Evolutionary conservation across 225 moss, liverwort and hornwort genomes (phyloP).

Genomic region (Anthoceros angustus): DNA sequence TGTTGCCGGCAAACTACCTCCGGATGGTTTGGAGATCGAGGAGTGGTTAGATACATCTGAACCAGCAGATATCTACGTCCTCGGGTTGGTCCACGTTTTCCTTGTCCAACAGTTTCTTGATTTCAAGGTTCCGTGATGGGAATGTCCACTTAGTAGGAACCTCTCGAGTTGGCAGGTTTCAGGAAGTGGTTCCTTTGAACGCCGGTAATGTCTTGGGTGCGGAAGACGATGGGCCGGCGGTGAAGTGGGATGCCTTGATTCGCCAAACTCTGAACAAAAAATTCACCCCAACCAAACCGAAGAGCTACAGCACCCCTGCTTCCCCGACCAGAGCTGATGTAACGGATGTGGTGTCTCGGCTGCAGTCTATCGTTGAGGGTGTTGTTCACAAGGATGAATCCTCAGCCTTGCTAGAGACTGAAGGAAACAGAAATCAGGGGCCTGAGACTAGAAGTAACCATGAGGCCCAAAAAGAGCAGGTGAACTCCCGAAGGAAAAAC

Average conservation of each 20-base stretch:
- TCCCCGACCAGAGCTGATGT: constrained; percentile 28
- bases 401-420: not conserved
- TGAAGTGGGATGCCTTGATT: constrained; percentile 72
- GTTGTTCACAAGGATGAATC: not conserved
- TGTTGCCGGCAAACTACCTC: constrained; percentile 74
- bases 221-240: constrained; percentile 74
- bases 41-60: constrained; percentile 59
- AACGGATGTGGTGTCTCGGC: not conserved
- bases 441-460: not conserved
- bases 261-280: constrained; percentile 49
- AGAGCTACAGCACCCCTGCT: constrained; percentile 50
- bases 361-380: not conserved
- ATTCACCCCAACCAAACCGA: constrained; percentile 15
- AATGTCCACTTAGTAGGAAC: not conserved
- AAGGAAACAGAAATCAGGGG: not conserved
- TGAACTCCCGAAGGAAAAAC: not conserved
- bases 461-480: not conserved
- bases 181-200: constrained; percentile 92
- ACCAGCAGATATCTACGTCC: constrained; percentile 73
- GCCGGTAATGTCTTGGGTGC: constrained; percentile 81
- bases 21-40: constrained; percentile 49
- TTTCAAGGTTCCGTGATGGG: not conserved
- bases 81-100: constrained; percentile 36
- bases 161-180: constrained; percentile 39
- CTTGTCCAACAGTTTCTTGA: not conserved